These are phyloP conservation scores for Talaromyces verruculosus DNA, from an alignment of 2,329 filamentous ascomycete genomes.

Conservation along the genomic window DNA sequence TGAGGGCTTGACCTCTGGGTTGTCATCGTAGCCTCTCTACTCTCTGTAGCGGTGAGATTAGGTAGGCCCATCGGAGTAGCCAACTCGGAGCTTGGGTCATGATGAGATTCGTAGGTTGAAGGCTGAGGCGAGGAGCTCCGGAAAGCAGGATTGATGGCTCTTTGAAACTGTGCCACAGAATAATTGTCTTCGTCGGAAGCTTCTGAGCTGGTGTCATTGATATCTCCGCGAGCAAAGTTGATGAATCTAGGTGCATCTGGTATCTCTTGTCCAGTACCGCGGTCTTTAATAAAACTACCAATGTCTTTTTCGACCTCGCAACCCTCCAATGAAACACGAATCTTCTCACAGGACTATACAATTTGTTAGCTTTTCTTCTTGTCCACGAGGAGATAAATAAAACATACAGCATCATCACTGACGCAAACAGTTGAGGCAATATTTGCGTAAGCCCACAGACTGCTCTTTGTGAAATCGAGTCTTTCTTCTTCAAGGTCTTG, in stretches of 20 bases:
- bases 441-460: slow-evolving; percentile 96
- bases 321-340: slow-evolving; percentile 85
- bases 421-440: slow-evolving; percentile 96
- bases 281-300: slow-evolving; percentile 78
- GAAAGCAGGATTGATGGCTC: slow-evolving; percentile 93
- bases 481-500: slow-evolving; percentile 97
- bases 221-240: slow-evolving; percentile 88
- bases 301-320: slow-evolving; percentile 99
- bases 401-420: slow-evolving; percentile 77
- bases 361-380: slow-evolving; percentile 21
- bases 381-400: too few species aligned
- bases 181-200: slow-evolving; percentile 86
- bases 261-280: slow-evolving; percentile 92
- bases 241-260: slow-evolving; percentile 97
- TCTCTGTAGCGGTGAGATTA: slow-evolving; percentile 48
- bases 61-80: slow-evolving; percentile 67
- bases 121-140: slow-evolving; percentile 94
- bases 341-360: slow-evolving; percentile 80
- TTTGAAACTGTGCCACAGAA: slow-evolving; percentile 91
- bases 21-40: slow-evolving; percentile 54
- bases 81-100: slow-evolving; percentile 75
- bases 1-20: slow-evolving; percentile 50
- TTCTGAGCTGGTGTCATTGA: slow-evolving; percentile 73
- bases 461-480: slow-evolving; percentile 95
- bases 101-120: slow-evolving; percentile 87